Conservation (phyloP, 176 grass and related monocot genomes). For the Dactylis glomerata region DNA sequence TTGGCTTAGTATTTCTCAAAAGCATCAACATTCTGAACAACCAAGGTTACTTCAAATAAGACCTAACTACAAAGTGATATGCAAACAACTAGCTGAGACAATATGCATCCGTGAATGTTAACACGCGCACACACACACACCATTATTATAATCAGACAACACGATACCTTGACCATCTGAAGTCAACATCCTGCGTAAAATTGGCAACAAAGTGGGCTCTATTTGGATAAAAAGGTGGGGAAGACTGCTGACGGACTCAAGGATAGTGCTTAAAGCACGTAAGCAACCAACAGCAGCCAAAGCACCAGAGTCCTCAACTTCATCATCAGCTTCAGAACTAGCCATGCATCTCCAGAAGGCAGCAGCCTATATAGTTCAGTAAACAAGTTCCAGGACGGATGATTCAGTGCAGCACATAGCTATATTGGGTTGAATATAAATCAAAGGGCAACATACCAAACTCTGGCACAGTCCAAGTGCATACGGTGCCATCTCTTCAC, state of each 20-base stretch:
- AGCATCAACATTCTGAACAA: neutral
- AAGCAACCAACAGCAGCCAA: conserved; percentile 92
- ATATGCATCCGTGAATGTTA: conserved; percentile 20
- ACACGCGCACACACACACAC: neutral
- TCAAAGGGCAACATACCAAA: conserved; percentile 47
- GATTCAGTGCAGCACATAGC: neutral
- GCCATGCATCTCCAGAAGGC: conserved; percentile 94
- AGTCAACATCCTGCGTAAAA: conserved; percentile 80
- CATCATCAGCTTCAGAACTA: conserved; percentile 88
- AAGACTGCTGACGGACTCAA: conserved; percentile 91
- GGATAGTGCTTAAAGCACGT: conserved; percentile 90
- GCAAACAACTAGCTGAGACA: neutral
- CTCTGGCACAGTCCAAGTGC: conserved; percentile 95
- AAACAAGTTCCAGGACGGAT: conserved; percentile 9
- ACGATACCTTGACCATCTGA: conserved; percentile 92
- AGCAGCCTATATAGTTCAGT: conserved; percentile 56
- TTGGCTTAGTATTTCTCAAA: neutral
- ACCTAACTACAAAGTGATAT: neutral
- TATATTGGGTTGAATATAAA: neutral
- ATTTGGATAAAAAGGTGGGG: conserved; percentile 90
- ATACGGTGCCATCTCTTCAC: conserved; percentile 98
- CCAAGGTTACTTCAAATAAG: neutral
- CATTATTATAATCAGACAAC: conserved; percentile 7
- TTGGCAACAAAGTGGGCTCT: conserved; percentile 80
- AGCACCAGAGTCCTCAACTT: conserved; percentile 89